Evolutionary conservation across 805 yeast genomes (phyloP), one percentile per base, ranked within the genome.

Genomic region (Torulaspora delbrueckii): DNA sequence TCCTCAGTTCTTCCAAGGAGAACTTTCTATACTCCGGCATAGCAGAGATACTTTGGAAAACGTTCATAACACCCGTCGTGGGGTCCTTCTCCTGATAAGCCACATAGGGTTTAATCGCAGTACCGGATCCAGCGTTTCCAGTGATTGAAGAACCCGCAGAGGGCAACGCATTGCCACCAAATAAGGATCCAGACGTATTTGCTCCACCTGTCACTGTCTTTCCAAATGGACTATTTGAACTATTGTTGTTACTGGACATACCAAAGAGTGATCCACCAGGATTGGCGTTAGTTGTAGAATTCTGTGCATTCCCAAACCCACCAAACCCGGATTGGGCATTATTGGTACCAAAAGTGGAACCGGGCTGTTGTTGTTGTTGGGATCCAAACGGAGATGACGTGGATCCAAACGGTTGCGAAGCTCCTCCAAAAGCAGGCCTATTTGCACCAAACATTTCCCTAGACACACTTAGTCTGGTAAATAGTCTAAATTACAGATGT

Each of bases 11-110:
- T 65, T 89, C 97, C 59, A 82, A 77, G 0, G 96, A 86, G 57
- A 66, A 86, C 55, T 81, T 81, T 56, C 76, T 76, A 62, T 91
- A 93, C 65, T 88, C 96, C 4, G 95, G 96, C 97, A 93, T 90
- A 37, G 86, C 77, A 8, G 86, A 72, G 50, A 93, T 84, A 55
- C 80, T 80, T 65, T 91, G 87, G 67, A 73, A 90, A 40, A 73
- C 67, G 45, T 79, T 81, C 16, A 73, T 70, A 5, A 77, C 76
- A 26, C 79, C 76, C 9, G 81, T 71, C 3, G 73, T 63, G 28
- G 67, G 62, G 59, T 90, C 97, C 57, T 84, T 85, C 63, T 91
- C 97, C 28, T 74, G 72, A 53, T 66, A 74, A 7, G 89, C 76
- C 42, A 79, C 72, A 62, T 81, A 90, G 1, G 96, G 91, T 55